Conservation (phyloP, 257 asterid species). For the Solanum okadae region DNA sequence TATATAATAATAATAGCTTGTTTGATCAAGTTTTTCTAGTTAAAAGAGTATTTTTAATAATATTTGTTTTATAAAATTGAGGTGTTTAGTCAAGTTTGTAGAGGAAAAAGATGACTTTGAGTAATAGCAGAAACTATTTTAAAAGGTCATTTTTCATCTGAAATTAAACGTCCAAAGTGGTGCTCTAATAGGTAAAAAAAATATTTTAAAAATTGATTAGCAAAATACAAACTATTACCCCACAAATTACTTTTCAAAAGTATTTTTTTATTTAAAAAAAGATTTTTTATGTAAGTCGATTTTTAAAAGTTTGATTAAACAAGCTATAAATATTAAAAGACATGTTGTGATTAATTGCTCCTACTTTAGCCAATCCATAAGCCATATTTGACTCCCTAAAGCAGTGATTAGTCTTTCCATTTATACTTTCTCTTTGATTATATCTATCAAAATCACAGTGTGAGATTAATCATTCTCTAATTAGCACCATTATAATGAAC, state of each 20-base stretch:
- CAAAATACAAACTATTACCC: no score
- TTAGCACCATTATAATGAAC: background rate
- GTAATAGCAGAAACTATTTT: background rate
- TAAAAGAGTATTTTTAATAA: no score
- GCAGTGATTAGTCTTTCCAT: background rate
- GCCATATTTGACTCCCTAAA: background rate
- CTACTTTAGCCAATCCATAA: background rate
- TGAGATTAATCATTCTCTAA: background rate
- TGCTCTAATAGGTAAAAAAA: no score
- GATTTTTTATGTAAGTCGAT: background rate
- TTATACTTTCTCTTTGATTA: background rate
- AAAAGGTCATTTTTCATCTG: background rate
- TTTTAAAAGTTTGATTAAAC: background rate
- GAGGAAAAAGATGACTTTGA: fast-evolving
- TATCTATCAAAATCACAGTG: background rate
- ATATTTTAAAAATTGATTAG: no score
- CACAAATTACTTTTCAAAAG: no score
- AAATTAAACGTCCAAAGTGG: background rate
- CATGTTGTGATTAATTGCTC: background rate
- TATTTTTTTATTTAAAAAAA: no score
- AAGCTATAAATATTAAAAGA: background rate
- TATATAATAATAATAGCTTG: no score
- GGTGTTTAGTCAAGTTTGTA: background rate
- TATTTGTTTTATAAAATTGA: background rate
- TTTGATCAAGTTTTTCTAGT: no score